Percentiles rank a stretch among this genome's conserved stretches.
phyloP scores from a whole-genome alignment of 108 stramenopile genomes.

The Cyclostephanos invisitatus region DNA sequence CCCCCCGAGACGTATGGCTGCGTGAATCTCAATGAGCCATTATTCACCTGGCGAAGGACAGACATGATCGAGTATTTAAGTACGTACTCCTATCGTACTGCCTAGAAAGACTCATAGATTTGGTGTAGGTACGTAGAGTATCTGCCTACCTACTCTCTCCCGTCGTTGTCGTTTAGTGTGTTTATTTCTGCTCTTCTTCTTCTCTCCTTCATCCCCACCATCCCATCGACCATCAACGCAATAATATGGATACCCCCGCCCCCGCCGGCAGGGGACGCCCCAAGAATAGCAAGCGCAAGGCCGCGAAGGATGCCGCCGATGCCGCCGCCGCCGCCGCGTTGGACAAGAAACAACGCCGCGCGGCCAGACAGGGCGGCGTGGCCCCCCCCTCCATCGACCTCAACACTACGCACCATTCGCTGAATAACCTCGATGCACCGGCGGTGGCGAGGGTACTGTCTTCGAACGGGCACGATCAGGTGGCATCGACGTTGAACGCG shows the following conservation, averaged over 20 bases:
- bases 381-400: slow-evolving; percentile 47
- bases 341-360: slow-evolving; percentile 32
- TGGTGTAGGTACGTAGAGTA: too few relatives aligned
- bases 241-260: slow-evolving; percentile 8
- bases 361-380: slow-evolving; percentile 18
- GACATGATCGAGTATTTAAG: too few relatives aligned
- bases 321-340: slow-evolving; percentile 8
- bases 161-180: too few relatives aligned
- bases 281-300: slow-evolving; percentile 12
- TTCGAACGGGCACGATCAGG: slow-evolving; percentile 32
- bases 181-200: too few relatives aligned
- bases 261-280: slow-evolving; percentile 10
- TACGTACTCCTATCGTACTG: too few relatives aligned
- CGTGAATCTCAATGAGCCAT: not conserved
- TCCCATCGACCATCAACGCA: not conserved
- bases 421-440: slow-evolving; percentile 23
- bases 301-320: slow-evolving; percentile 12
- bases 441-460: slow-evolving; percentile 23
- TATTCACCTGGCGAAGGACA: slow-evolving; percentile 1
- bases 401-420: slow-evolving; percentile 35
- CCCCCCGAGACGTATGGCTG: too few relatives aligned
- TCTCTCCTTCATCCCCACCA: not conserved
- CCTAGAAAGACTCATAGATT: too few relatives aligned
- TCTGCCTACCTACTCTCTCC: not conserved
- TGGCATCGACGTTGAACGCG: slow-evolving; percentile 62